Evolutionary conservation across 176 grass and related monocot species (phyloP).

Genomic region (Oryza officinalis): DNA sequence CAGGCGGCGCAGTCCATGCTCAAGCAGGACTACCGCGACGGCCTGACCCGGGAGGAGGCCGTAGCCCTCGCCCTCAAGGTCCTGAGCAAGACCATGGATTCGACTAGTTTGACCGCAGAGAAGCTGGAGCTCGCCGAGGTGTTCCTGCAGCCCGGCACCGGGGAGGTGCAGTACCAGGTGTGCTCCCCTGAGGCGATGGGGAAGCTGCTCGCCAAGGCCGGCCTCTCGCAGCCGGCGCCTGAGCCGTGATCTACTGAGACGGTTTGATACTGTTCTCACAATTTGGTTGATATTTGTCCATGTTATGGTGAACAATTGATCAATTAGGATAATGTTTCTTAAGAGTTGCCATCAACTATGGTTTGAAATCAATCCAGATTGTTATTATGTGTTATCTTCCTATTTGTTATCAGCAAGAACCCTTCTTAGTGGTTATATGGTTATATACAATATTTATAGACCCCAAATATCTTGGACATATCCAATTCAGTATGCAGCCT

Average conservation of each 20-base stretch:
- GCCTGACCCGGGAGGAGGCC: constrained; percentile 75
- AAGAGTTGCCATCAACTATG: background rate
- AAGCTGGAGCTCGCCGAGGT: constrained; percentile 91
- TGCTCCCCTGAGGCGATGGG: constrained; percentile 64
- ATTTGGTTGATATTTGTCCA: too few relatives aligned
- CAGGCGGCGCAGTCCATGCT: constrained; percentile 95
- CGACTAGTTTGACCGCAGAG: constrained; percentile 75
- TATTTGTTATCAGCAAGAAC: background rate
- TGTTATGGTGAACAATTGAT: too few relatives aligned
- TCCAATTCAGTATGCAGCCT: too few relatives aligned
- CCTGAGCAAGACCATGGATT: constrained; percentile 94
- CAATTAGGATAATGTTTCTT: background rate
- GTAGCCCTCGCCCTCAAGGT: constrained; percentile 82
- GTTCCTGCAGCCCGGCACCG: constrained; percentile 53
- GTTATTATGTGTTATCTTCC: background rate
- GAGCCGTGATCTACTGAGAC: constrained; percentile 34
- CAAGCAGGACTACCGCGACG: constrained; percentile 91
- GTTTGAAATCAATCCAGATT: background rate
- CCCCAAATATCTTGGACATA: too few relatives aligned
- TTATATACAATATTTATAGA: too few relatives aligned
- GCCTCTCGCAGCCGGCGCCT: constrained; percentile 58
- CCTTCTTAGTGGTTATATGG: too few relatives aligned
- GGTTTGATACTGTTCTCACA: too few relatives aligned
- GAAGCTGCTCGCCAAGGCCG: constrained; percentile 67
- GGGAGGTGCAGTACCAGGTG: constrained; percentile 87